phyloP scores from a whole-genome alignment of 345 rosid genomes.

The thale cress (Arabidopsis thaliana) region TAIR10.1 NC_003076.8:3542001-3542500 shows the following conservation, averaged over 20 bases:
- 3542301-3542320: slow-evolving; percentile 22
- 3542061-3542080: slow-evolving; percentile 31
- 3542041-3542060: slow-evolving; percentile 34
- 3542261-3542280: neutral
- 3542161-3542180: slow-evolving; percentile 33
- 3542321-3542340: slow-evolving; percentile 59
- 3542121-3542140: slow-evolving; percentile 9
- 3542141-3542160: neutral
- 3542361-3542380: slow-evolving; percentile 50
- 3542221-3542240: slow-evolving; percentile 17
- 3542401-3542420: slow-evolving; percentile 37
- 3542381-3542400: slow-evolving; percentile 53
- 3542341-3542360: slow-evolving; percentile 52
- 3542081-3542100: neutral
- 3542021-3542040: slow-evolving; percentile 1
- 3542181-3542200: slow-evolving; percentile 24
- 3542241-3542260: slow-evolving; percentile 1
- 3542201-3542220: slow-evolving; percentile 11
- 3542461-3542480: slow-evolving; percentile 24
- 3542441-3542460: slow-evolving; percentile 31
- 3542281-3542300: slow-evolving; percentile 15
- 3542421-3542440: slow-evolving; percentile 30
- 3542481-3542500: slow-evolving; percentile 28
- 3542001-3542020: slow-evolving; percentile 11
- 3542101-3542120: neutral